phyloP scores from a whole-genome alignment of 768 basidiomycete species.

The Lactifluus piperatus region DNA sequence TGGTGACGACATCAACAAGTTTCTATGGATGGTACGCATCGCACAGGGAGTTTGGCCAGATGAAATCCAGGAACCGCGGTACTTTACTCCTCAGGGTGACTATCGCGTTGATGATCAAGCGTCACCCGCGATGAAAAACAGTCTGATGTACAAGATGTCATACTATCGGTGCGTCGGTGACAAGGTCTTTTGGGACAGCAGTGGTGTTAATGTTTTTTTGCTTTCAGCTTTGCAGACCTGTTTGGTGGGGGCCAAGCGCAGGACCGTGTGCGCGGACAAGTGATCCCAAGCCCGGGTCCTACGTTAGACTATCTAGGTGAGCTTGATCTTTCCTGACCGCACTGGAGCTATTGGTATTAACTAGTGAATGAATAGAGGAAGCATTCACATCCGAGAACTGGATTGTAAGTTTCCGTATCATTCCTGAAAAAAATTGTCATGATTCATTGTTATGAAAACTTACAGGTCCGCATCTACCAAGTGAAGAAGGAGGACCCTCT shows the following conservation, averaged over 20 bases:
- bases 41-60: conserved; percentile 97
- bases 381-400: conserved; percentile 99
- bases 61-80: conserved; percentile 91
- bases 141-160: conserved; percentile 99
- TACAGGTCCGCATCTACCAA: conserved; percentile 81
- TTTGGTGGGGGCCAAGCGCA: conserved; percentile 66
- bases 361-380: conserved; percentile 51
- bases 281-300: conserved; percentile 66
- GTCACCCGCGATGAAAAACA: conserved; percentile 82
- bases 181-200: background rate
- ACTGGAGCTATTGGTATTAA: background rate
- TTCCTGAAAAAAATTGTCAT: background rate
- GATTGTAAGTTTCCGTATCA: conserved; percentile 56
- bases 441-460: background rate
- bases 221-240: conserved; percentile 69
- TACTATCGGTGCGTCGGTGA: conserved; percentile 65
- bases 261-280: conserved; percentile 88
- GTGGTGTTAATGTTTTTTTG: background rate
- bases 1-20: conserved; percentile 99
- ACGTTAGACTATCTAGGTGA: conserved; percentile 82
- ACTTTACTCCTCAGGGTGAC: conserved; percentile 88
- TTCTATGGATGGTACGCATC: conserved; percentile 97
- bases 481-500: conserved; percentile 92
- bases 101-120: conserved; percentile 88
- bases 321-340: conserved; percentile 23